phyloP scores from a whole-genome alignment of 805 yeast species.

The Spathaspora girioi region DNA sequence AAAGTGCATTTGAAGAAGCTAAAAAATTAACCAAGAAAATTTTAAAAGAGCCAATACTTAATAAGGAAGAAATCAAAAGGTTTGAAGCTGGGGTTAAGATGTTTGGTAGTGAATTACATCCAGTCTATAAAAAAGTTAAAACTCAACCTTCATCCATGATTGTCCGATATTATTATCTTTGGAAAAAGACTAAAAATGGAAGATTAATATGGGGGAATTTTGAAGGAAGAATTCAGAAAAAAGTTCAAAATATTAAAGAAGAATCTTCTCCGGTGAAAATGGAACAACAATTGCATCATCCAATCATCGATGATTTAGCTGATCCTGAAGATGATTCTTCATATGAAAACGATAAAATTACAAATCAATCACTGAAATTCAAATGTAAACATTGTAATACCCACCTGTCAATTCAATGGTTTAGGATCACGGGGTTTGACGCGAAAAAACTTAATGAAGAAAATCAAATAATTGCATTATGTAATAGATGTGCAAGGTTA shows the following conservation, averaged over 20 bases:
- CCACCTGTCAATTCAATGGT: slow-evolving; percentile 58
- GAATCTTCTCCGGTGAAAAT: slow-evolving; percentile 5
- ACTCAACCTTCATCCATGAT: slow-evolving; percentile 73
- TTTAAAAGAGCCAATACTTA: slow-evolving; percentile 75
- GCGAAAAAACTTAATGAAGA: slow-evolving; percentile 27
- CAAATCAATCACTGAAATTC: slow-evolving; percentile 37
- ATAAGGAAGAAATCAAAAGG: slow-evolving; percentile 53
- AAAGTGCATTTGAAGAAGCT: slow-evolving; percentile 45
- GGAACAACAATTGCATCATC: neutral
- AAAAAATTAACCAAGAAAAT: slow-evolving; percentile 49
- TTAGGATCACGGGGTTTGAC: slow-evolving; percentile 59
- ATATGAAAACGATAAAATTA: slow-evolving; percentile 54
- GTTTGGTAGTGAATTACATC: slow-evolving; percentile 76
- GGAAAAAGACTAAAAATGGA: slow-evolving; percentile 86
- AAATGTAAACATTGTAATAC: slow-evolving; percentile 74
- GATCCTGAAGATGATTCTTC: slow-evolving; percentile 70
- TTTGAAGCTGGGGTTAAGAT: slow-evolving; percentile 75
- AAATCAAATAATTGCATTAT: slow-evolving; percentile 52
- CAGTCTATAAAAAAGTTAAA: slow-evolving; percentile 66
- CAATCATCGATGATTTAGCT: slow-evolving; percentile 45
- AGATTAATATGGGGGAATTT: slow-evolving; percentile 77
- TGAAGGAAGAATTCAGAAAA: slow-evolving; percentile 66
- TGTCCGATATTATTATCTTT: slow-evolving; percentile 82
- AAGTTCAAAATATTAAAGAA: slow-evolving; percentile 33
- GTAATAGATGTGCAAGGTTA: slow-evolving; percentile 80